A percentile compares a stretch with the other conserved stretches of the same genome.
phyloP scores from a whole-genome alignment of 768 basidiomycete species.

The Kwoniella sp. region DNA sequence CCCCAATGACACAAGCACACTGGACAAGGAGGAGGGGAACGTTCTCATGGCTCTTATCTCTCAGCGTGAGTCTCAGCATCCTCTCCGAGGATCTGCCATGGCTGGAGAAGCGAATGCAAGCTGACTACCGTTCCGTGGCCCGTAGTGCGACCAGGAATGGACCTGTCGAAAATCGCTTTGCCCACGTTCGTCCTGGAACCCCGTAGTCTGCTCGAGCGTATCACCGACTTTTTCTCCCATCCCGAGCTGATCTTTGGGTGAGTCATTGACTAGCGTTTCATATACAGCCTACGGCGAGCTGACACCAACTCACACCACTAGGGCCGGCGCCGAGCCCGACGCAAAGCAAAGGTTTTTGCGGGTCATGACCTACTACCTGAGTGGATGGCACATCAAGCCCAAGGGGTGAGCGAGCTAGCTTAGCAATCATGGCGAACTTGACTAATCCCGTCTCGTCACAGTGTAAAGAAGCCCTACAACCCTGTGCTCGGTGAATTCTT shows the following conservation, averaged over 20 bases:
- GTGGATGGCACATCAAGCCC: slow-evolving; percentile 99
- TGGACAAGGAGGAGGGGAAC: slow-evolving; percentile 93
- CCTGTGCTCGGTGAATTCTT: slow-evolving; percentile 97
- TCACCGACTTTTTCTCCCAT: slow-evolving; percentile 99
- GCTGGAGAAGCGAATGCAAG: too few species aligned
- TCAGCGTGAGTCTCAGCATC: slow-evolving; percentile 64
- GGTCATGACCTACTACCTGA: slow-evolving; percentile 88
- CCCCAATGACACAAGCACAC: slow-evolving; percentile 82
- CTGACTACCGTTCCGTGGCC: not conserved
- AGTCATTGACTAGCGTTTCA: slow-evolving; percentile 4
- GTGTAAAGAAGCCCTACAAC: slow-evolving; percentile 99
- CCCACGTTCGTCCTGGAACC: slow-evolving; percentile 86
- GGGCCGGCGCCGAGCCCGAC: slow-evolving; percentile 72
- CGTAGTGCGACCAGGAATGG: slow-evolving; percentile 77
- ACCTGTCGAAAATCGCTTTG: slow-evolving; percentile 83
- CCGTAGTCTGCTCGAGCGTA: slow-evolving; percentile 92
- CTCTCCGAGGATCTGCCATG: too few species aligned
- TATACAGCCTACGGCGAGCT: not conserved
- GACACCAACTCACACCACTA: slow-evolving; percentile 44
- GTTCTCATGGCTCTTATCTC: slow-evolving; percentile 81
- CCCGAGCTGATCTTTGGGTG: slow-evolving; percentile 66
- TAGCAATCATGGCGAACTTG: not conserved
- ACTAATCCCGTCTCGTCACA: slow-evolving; percentile 1
- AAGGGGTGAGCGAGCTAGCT: slow-evolving; percentile 60
- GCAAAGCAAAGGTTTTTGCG: slow-evolving; percentile 86